A percentile compares a stretch with the other conserved stretches of the same genome.
Conservation (phyloP, 805 yeast species). For the Starmerella ratchasimensis region DNA sequence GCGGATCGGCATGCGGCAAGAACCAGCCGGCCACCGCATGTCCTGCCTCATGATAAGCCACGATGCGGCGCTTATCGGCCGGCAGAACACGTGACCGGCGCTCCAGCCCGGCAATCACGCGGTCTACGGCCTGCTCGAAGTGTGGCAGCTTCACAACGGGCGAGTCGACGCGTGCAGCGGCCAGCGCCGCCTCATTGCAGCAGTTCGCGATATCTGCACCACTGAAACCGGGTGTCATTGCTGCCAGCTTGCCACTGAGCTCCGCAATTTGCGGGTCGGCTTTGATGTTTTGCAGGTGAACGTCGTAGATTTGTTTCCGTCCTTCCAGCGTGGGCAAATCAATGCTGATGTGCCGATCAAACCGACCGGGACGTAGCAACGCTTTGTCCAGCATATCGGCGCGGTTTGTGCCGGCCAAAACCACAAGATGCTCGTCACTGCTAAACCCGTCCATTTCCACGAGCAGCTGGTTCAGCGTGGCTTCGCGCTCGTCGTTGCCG, state of each 20-base stretch:
- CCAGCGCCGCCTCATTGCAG: conserved; percentile 86
- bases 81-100: conserved; percentile 67
- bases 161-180: conserved; percentile 73
- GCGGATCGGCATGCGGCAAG: conserved; percentile 74
- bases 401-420: conserved; percentile 87
- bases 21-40: conserved; percentile 96
- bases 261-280: conserved; percentile 37
- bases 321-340: conserved; percentile 85
- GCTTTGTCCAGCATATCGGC: conserved; percentile 86
- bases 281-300: conserved; percentile 55
- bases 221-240: conserved; percentile 87
- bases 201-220: conserved; percentile 95
- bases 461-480: conserved; percentile 77
- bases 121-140: conserved; percentile 85
- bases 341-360: conserved; percentile 75
- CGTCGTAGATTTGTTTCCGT: conserved; percentile 71
- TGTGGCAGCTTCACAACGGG: conserved; percentile 49
- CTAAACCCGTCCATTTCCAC: conserved; percentile 95
- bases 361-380: conserved; percentile 84
- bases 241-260: conserved; percentile 72
- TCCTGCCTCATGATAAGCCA: conserved; percentile 93
- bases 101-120: conserved; percentile 90
- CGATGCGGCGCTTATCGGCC: conserved; percentile 67
- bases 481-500: conserved; percentile 84
- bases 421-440: conserved; percentile 80